Percentiles rank a stretch among this genome's conserved stretches.
Conservation (phyloP, 768 basidiomycete genomes). For the Kwoniella shandongensis region DNA sequence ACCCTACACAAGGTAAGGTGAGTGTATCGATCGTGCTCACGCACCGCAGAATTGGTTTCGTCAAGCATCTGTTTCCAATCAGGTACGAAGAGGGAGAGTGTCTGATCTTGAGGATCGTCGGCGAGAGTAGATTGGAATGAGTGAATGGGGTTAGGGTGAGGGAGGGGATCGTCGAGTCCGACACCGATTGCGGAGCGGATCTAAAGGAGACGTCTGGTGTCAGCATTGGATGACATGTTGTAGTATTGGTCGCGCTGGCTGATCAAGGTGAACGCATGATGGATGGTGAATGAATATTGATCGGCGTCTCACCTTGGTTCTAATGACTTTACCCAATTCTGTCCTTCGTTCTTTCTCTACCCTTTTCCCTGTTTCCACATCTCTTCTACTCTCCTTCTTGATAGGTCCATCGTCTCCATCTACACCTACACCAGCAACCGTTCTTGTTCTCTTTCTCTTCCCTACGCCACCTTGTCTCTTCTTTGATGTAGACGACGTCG, state of each 20-base stretch:
- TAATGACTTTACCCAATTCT: slow-evolving; percentile 22
- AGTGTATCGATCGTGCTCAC: too few species aligned
- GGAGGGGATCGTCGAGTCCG: slow-evolving; percentile 21
- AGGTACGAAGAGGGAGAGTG: slow-evolving; percentile 5
- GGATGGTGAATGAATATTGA: background rate
- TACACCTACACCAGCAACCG: background rate
- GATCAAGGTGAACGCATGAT: background rate
- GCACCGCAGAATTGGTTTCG: background rate
- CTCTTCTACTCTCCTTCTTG: slow-evolving; percentile 13
- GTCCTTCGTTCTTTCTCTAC: slow-evolving; percentile 29
- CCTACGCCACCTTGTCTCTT: background rate
- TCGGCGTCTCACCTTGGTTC: slow-evolving; percentile 24
- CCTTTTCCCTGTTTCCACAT: slow-evolving; percentile 36
- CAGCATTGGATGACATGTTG: too few species aligned
- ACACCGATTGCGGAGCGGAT: slow-evolving; percentile 19
- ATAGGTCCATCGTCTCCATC: too few species aligned
- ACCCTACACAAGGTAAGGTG: too few species aligned
- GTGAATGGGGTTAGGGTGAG: slow-evolving; percentile 7
- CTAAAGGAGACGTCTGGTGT: too few species aligned
- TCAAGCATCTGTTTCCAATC: slow-evolving; percentile 9
- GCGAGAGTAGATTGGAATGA: background rate
- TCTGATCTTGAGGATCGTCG: background rate
- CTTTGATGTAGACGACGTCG: too few species aligned
- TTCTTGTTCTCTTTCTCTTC: slow-evolving; percentile 1
- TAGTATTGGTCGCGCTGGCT: too few species aligned